Conservation (phyloP, 148 eudicot species). For the Dysphania ambrosioides region DNA sequence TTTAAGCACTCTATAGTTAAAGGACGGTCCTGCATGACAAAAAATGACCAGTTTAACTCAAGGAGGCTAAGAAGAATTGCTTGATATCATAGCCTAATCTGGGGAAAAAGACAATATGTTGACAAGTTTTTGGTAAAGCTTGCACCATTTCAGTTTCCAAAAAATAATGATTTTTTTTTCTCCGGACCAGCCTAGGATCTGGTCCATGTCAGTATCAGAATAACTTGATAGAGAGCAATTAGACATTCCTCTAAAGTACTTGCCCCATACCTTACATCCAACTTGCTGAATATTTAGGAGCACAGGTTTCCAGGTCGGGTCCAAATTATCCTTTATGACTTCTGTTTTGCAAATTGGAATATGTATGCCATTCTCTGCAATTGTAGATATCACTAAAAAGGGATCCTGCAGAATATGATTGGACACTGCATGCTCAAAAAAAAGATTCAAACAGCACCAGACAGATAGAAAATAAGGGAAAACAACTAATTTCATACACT, state of each 20-base stretch:
- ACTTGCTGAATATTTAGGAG: conserved; percentile 63
- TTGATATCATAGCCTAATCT: not conserved
- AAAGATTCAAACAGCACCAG: conserved; percentile 14
- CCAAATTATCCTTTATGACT: conserved; percentile 70
- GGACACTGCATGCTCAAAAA: conserved; percentile 14
- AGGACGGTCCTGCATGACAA: conserved; percentile 76
- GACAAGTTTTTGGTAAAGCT: not conserved
- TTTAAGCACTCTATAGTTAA: conserved; percentile 81
- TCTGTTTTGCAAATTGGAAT: conserved; percentile 93
- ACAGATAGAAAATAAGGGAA: conserved; percentile 11
- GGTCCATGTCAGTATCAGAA: not conserved
- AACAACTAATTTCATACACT: conserved; percentile 55
- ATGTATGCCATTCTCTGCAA: conserved; percentile 52
- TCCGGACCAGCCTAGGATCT: not conserved
- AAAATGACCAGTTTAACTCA: conserved; percentile 13
- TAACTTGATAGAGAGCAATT: not conserved
- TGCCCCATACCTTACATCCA: conserved; percentile 72
- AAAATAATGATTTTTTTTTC: not conserved
- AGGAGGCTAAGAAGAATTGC: conserved; percentile 13
- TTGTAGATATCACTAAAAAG: conserved; percentile 75
- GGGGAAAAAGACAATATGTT: not conserved
- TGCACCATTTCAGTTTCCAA: not conserved
- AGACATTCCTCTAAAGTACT: not conserved
- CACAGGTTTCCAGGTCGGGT: conserved; percentile 83
- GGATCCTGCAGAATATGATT: conserved; percentile 71